Percentiles rank a stretch among this genome's conserved stretches.
phyloP scores from a whole-genome alignment of 495 filamentous ascomycete species.

The Chaetomium cochliodes region DNA sequence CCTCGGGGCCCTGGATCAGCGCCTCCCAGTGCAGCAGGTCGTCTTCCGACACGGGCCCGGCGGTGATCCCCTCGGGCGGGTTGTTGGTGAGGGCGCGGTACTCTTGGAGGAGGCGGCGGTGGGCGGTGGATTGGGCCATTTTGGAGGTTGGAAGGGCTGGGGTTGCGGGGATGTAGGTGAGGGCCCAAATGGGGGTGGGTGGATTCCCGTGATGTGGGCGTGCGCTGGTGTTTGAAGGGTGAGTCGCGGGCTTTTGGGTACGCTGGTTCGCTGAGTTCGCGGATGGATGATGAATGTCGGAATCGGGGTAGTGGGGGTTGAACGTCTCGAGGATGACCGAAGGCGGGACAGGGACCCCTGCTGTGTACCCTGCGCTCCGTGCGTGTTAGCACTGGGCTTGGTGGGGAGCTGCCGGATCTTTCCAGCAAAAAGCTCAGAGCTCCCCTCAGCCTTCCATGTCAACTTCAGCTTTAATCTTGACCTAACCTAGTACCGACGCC shows the following conservation, averaged over 20 bases:
- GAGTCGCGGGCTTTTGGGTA: no score
- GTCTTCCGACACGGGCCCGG: constrained; percentile 89
- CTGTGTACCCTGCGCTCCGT: not conserved
- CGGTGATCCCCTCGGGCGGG: constrained; percentile 90
- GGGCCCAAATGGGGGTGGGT: not conserved
- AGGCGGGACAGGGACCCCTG: not conserved
- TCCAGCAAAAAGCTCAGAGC: constrained; percentile 20
- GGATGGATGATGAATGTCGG: no score
- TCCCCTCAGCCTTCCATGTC: not conserved
- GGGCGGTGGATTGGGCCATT: constrained; percentile 69
- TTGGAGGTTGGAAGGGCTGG: constrained; percentile 6
- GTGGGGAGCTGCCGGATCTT: constrained; percentile 23
- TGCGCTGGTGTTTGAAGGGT: no score
- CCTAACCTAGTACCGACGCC: not conserved
- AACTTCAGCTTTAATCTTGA: not conserved
- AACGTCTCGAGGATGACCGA: constrained; percentile 7
- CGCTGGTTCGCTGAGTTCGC: no score
- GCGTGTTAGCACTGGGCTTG: constrained; percentile 5
- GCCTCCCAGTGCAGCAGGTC: constrained; percentile 98
- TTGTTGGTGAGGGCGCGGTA: constrained; percentile 75
- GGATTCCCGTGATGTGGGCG: no score
- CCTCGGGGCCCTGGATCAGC: constrained; percentile 90
- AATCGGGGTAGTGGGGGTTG: no score
- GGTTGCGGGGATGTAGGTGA: not conserved
- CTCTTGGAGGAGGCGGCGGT: constrained; percentile 94